phyloP scores from a whole-genome alignment of 257 asterid species.

The Marsdenia floribunda region DNA sequence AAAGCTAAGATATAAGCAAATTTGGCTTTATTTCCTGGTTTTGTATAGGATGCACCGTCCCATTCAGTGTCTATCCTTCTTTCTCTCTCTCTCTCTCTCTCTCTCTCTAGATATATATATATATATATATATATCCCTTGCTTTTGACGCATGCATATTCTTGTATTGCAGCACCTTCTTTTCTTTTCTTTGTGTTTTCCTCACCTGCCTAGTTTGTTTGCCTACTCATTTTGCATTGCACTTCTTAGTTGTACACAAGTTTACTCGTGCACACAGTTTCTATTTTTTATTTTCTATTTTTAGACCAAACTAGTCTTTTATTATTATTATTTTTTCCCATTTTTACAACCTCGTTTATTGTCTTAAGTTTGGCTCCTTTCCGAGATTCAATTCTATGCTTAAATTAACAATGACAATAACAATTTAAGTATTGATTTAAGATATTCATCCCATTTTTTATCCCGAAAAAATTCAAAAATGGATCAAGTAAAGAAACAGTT shows the following conservation, averaged over 20 bases:
- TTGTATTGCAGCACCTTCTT: constrained; percentile 1
- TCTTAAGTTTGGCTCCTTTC: too few species aligned
- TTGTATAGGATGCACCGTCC: constrained; percentile 54
- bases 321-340: too few species aligned
- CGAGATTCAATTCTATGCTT: too few species aligned
- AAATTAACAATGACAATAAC: too few species aligned
- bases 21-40: constrained; percentile 13
- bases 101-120: background rate
- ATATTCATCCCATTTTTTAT: too few species aligned
- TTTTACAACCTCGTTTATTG: too few species aligned
- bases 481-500: too few species aligned
- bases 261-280: too few species aligned
- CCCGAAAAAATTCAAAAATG: too few species aligned
- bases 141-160: constrained; percentile 39
- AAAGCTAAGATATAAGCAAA: background rate
- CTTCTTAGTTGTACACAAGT: background rate
- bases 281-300: too few species aligned
- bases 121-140: constrained; percentile 25
- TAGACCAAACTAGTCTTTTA: too few species aligned
- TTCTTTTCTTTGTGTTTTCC: background rate
- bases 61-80: constrained; percentile 25
- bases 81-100: constrained; percentile 12
- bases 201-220: background rate
- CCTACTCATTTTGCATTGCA: background rate
- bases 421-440: too few species aligned